Evolutionary conservation across 1,284 basidiomycete species (phyloP), one percentile per base, ranked within the genome.

Genomic region (Sporisorium graminicola): DNA sequence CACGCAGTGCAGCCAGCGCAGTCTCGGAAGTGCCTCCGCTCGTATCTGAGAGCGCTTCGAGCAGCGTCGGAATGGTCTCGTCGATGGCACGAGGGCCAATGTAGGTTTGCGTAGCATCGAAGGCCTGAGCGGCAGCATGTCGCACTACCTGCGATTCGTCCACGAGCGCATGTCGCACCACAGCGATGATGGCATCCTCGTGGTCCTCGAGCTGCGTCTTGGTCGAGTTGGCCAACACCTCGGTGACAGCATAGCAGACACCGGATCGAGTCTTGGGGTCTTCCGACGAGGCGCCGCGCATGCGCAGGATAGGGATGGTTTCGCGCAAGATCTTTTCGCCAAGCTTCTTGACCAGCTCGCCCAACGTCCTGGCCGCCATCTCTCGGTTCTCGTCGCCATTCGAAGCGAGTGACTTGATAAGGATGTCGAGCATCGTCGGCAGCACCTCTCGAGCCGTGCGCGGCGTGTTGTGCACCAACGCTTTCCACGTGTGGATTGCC

Each of bases 401-500:
- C 69, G 91, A 91, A 44, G 94, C 92, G 58, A 98, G 90, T 53
- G 63, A 91, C 77, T 89, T 89, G 77, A 98, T 89, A 80, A 99
- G 90, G 63, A 85, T 75, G 62, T 85, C 82, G 63, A 85, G 78
- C 82, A 85, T 85, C 31, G 94, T 91, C 1, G 94, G 92, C 53
- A 99, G 88, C 68, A 99, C 93, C 86, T 99, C 97, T 74, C 95
- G 91, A n/a, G 97, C 95, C 89, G 87, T 85, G 20, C 80, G 74
- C 2, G 82, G 87, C 71, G 87, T 86, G 86, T 88, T 99, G 86
- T 94, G 91, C 27, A 99, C 95, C 73, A 99, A 89, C 1, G 94
- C 95, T 87, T 99, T 99, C 97, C 97, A 99, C 76, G 98, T 98
- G 76, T 96, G 94, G 61, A 96, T 91, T 0, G 96, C 94, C 3